phyloP scores from a whole-genome alignment of 2,329 filamentous ascomycete species.

The Stachybotrys chartarum region DNA sequence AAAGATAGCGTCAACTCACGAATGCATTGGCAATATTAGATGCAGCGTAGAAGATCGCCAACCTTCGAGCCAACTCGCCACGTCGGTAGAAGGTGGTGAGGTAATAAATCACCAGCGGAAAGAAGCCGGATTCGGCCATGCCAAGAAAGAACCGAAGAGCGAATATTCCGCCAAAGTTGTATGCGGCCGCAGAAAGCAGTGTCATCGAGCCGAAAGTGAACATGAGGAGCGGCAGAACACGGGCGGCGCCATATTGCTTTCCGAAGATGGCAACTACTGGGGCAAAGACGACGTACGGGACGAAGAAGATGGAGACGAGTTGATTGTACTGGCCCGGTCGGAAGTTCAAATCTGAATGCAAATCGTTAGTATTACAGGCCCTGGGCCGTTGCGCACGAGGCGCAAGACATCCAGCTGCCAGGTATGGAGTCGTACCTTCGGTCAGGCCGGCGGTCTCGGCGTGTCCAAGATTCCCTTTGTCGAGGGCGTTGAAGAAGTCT shows the following conservation, averaged over 20 bases:
- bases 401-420: too few species aligned
- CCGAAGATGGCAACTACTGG: slow-evolving; percentile 53
- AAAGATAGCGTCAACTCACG: not conserved
- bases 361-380: not conserved
- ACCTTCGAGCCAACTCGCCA: slow-evolving; percentile 35
- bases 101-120: slow-evolving; percentile 47
- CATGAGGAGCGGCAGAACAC: slow-evolving; percentile 66
- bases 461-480: slow-evolving; percentile 38
- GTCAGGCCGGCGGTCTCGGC: slow-evolving; percentile 46
- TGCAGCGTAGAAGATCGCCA: slow-evolving; percentile 67
- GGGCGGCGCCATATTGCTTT: slow-evolving; percentile 62
- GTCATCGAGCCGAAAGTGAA: slow-evolving; percentile 63
- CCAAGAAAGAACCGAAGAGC: slow-evolving; percentile 44
- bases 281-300: slow-evolving; percentile 67
- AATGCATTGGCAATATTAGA: slow-evolving; percentile 63
- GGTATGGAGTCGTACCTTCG: slow-evolving; percentile 14
- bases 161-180: slow-evolving; percentile 42
- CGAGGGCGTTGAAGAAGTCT: slow-evolving; percentile 41
- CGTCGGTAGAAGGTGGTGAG: slow-evolving; percentile 43
- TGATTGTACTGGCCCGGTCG: slow-evolving; percentile 61
- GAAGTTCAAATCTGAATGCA: slow-evolving; percentile 38
- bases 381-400: not conserved
- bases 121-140: slow-evolving; percentile 49
- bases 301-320: slow-evolving; percentile 65
- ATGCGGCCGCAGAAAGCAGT: slow-evolving; percentile 45